A percentile compares a stretch with the other conserved stretches of the same genome.
Evolutionary conservation across 768 basidiomycete species (phyloP).

Genomic region (Serendipita sp.): DNA sequence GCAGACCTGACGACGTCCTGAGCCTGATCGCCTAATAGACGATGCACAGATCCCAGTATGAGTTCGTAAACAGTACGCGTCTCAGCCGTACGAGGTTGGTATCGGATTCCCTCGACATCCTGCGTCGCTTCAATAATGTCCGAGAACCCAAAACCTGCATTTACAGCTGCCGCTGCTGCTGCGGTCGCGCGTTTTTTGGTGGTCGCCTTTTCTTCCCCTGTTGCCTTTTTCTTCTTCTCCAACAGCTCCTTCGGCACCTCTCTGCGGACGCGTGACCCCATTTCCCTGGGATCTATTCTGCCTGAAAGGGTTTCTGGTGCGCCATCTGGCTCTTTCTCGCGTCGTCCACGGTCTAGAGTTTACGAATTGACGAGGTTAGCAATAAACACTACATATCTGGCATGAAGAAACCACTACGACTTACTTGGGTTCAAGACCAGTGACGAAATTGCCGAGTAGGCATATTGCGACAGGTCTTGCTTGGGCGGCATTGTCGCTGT

Average conservation of each 20-base stretch:
- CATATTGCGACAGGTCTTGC: conserved; percentile 79
- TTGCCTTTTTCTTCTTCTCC: conserved; percentile 84
- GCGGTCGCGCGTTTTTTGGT: conserved; percentile 41
- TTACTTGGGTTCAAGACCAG: conserved; percentile 74
- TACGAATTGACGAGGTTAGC: too few relatives aligned
- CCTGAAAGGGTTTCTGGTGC: conserved; percentile 87
- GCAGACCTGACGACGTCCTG: conserved; percentile 93
- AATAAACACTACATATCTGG: too few relatives aligned
- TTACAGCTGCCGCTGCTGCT: conserved; percentile 27
- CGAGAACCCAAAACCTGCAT: conserved; percentile 55
- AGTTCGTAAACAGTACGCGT: conserved; percentile 90
- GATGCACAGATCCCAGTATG: conserved; percentile 69
- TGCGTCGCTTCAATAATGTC: conserved; percentile 92
- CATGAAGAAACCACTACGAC: conserved; percentile 1
- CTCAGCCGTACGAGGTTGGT: conserved; percentile 85
- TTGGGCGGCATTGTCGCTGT: neutral
- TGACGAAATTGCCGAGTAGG: conserved; percentile 89
- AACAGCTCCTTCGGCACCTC: conserved; percentile 75
- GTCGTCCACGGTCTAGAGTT: conserved; percentile 46
- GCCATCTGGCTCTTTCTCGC: conserved; percentile 94
- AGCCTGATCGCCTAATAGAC: conserved; percentile 78
- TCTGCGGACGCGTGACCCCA: conserved; percentile 81
- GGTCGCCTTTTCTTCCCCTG: conserved; percentile 31
- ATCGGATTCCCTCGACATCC: conserved; percentile 81
- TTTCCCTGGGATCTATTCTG: conserved; percentile 72